A percentile compares a stretch with the other conserved stretches of the same genome.
Conservation (phyloP, 73 alveolate species). For the Uronychia setigera region DNA sequence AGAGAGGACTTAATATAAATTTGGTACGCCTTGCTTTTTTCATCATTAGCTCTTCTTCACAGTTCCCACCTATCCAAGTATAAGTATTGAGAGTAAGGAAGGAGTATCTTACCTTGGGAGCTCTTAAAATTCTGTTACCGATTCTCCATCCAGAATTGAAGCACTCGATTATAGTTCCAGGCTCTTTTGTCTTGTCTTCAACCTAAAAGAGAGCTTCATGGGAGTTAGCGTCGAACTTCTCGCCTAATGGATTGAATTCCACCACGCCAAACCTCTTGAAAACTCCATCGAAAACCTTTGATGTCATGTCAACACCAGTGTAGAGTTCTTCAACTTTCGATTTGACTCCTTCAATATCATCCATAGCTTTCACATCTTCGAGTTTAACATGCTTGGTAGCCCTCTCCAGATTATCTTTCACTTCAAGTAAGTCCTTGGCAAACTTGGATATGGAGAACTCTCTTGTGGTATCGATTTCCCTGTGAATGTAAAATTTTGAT, state of each 20-base stretch:
- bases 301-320: slow-evolving; percentile 76
- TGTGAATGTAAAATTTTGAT: neutral
- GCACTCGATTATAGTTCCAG: slow-evolving; percentile 69
- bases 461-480: slow-evolving; percentile 65
- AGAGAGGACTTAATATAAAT: neutral
- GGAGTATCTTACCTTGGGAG: slow-evolving; percentile 87
- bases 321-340: slow-evolving; percentile 10
- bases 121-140: slow-evolving; percentile 82
- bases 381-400: slow-evolving; percentile 61
- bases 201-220: slow-evolving; percentile 87
- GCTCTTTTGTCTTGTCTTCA: slow-evolving; percentile 74
- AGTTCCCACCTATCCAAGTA: neutral
- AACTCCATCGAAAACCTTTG: slow-evolving; percentile 60
- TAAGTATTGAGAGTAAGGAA: neutral
- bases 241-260: slow-evolving; percentile 78
- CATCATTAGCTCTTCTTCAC: neutral
- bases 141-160: slow-evolving; percentile 80
- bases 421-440: slow-evolving; percentile 91
- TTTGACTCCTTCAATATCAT: slow-evolving; percentile 54
- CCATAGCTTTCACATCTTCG: slow-evolving; percentile 34
- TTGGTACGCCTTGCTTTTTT: neutral
- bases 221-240: slow-evolving; percentile 81
- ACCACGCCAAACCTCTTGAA: slow-evolving; percentile 69
- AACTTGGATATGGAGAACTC: slow-evolving; percentile 82
- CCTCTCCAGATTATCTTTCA: slow-evolving; percentile 77